These are phyloP conservation scores for Paratrypanosoma confusum DNA, from an alignment of 208 protist genomes.

Conservation along the genomic window DNA sequence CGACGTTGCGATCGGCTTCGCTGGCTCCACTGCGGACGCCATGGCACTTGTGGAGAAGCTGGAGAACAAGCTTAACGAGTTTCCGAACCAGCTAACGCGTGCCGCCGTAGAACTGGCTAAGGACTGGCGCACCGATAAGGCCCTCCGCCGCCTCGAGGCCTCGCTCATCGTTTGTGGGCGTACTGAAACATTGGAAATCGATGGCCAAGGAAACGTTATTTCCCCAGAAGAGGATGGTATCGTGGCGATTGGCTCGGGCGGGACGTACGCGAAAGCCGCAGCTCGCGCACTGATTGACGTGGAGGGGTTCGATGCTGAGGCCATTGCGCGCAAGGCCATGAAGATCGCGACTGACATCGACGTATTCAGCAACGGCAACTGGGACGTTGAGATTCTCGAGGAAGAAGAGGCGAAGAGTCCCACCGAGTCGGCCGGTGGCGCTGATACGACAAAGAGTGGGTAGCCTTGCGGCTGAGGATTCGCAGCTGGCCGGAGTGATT, in stretches of 20 bases:
- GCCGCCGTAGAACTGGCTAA: constrained; percentile 92
- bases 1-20: constrained; percentile 88
- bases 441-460: constrained; percentile 7
- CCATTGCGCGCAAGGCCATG: constrained; percentile 91
- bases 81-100: constrained; percentile 87
- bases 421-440: not conserved
- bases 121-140: constrained; percentile 92
- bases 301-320: constrained; percentile 78
- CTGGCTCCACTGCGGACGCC: constrained; percentile 91
- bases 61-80: constrained; percentile 89
- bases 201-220: constrained; percentile 93
- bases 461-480: not conserved
- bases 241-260: constrained; percentile 89
- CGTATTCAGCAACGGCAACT: constrained; percentile 94
- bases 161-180: constrained; percentile 86
- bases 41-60: constrained; percentile 94
- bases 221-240: constrained; percentile 91
- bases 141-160: constrained; percentile 89
- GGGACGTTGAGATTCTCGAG: constrained; percentile 79
- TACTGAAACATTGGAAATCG: constrained; percentile 87
- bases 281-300: constrained; percentile 89
- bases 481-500: no score
- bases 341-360: constrained; percentile 93
- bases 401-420: not conserved
- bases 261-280: constrained; percentile 89